Evolutionary conservation across 2,329 filamentous ascomycete genomes (phyloP), one percentile per base, ranked within the genome.

Genomic region (Diplodia mutila): DNA sequence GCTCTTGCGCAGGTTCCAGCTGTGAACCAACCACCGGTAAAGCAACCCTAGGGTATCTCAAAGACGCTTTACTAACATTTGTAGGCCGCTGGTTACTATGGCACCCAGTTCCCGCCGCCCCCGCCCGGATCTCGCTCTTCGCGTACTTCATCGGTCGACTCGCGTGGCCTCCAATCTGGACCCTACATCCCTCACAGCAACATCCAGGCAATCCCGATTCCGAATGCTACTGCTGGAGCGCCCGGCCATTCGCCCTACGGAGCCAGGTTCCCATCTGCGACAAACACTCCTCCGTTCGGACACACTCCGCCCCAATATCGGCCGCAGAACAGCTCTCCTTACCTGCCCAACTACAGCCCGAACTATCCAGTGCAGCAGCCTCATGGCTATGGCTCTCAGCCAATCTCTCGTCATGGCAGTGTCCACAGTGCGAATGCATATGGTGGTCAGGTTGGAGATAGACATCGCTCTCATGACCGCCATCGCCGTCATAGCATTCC

Each of bases 401-500:
- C 65, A 4, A 46, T 61, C 16, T 67, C 65, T 5, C 65, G 65
- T 21, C 54, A 52, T 18, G 54, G 46, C 12, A 61, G 54, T 18
- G 21, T 61, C n/a, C 54, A 48, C 32, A 52, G 55, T 14, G 46
- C 46, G 23, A 27, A 27, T 46, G 64, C 29, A 7, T 42, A 59
- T 9, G 65, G 65, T 25, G 65, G 65, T 18, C 65, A 67, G 8
- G 59, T 51, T 7, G 55, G 54, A n/a, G 39, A 59, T 29, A 16
- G 42, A 6, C 55, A 18, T 49, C 42, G 27, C n/a, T 21, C 32
- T 16, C 53, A 66, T 29, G 46, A 53, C 21, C 48, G 42, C 14
- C 54, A 61, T 25, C 65, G 65, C 11, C 65, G 65, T 18, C 73
- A 75, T 64, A 67, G 72, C 61, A 71, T 71, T 48, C 70, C 76